These are phyloP conservation scores for Coniferiporia weirii DNA, from an alignment of 1,284 basidiomycete genomes.

Conservation along the genomic window DNA sequence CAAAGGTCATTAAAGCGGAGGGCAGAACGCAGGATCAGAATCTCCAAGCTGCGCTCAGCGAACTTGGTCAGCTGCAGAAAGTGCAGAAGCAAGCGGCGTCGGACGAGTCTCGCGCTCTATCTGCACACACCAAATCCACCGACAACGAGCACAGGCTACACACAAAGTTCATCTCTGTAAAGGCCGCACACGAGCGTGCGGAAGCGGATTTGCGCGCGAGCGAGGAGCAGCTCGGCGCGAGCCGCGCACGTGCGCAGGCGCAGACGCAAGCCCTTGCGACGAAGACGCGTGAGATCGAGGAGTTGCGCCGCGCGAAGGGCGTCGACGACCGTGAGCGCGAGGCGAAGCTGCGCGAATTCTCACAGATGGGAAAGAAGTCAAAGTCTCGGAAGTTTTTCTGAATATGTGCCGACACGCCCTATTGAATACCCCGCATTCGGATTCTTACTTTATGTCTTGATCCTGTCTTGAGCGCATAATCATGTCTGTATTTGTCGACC, in stretches of 20 bases:
- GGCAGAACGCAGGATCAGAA: slow-evolving; percentile 15
- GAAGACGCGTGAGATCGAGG: slow-evolving; percentile 36
- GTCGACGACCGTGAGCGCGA: slow-evolving; percentile 38
- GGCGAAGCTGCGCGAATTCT: slow-evolving; percentile 23
- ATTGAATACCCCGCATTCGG: background rate
- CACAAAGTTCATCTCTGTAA: slow-evolving; percentile 22
- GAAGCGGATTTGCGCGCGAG: slow-evolving; percentile 20
- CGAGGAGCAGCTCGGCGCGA: slow-evolving; percentile 20
- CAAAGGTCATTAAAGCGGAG: slow-evolving; percentile 19
- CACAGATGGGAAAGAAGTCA: background rate
- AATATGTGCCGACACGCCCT: background rate
- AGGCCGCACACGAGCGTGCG: slow-evolving; percentile 19
- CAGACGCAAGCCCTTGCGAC: slow-evolving; percentile 24
- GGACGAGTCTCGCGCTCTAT: slow-evolving; percentile 33
- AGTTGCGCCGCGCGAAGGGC: slow-evolving; percentile 35
- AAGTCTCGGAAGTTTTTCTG: background rate
- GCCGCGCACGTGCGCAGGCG: slow-evolving; percentile 21
- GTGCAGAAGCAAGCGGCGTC: slow-evolving; percentile 19
- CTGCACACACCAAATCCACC: slow-evolving; percentile 32
- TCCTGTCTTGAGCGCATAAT: too few relatives aligned
- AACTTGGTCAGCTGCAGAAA: slow-evolving; percentile 17
- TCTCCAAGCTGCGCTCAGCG: slow-evolving; percentile 10
- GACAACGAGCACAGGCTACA: slow-evolving; percentile 34
- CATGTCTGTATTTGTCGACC: too few relatives aligned
- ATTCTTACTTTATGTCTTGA: background rate